These are phyloP conservation scores for Verticillium zaregamsianum DNA, from an alignment of 2,329 filamentous ascomycete species.

Conservation along the genomic window DNA sequence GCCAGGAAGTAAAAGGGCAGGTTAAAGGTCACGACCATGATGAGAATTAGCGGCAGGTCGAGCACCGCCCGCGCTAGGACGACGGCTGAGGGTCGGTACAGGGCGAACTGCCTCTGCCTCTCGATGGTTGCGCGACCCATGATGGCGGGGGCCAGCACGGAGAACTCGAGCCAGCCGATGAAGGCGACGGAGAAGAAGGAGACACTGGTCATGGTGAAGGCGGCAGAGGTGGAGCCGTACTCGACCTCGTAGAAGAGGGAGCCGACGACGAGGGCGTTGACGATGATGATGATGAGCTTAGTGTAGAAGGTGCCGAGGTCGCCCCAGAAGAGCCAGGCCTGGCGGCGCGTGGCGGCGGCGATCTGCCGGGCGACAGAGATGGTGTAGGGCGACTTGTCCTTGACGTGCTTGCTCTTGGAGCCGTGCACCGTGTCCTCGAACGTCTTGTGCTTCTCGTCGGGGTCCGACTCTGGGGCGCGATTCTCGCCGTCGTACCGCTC, in stretches of 20 bases:
- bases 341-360: slow-evolving; percentile 61
- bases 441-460: slow-evolving; percentile 36
- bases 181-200: slow-evolving; percentile 13
- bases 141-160: slow-evolving; percentile 8
- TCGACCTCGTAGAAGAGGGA: slow-evolving; percentile 62
- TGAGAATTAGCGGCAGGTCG: slow-evolving; percentile 6
- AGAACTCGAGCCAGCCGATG: slow-evolving; percentile 13
- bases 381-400: slow-evolving; percentile 70
- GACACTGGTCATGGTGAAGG: slow-evolving; percentile 3
- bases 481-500: slow-evolving; percentile 28
- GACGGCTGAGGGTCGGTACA: slow-evolving; percentile 12
- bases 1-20: slow-evolving; percentile 10
- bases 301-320: slow-evolving; percentile 73
- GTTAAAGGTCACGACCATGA: slow-evolving; percentile 9
- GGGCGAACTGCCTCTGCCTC: slow-evolving; percentile 8
- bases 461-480: slow-evolving; percentile 17
- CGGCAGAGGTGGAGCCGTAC: slow-evolving; percentile 37
- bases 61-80: slow-evolving; percentile 7
- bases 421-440: slow-evolving; percentile 64
- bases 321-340: slow-evolving; percentile 75
- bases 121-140: slow-evolving; percentile 9
- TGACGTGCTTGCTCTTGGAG: slow-evolving; percentile 63
- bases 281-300: slow-evolving; percentile 74
- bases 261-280: slow-evolving; percentile 70
- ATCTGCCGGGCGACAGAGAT: slow-evolving; percentile 72